Base-by-base conservation (phyloP, 2,329 filamentous ascomycete species). In the Didymella sp. region DNA sequence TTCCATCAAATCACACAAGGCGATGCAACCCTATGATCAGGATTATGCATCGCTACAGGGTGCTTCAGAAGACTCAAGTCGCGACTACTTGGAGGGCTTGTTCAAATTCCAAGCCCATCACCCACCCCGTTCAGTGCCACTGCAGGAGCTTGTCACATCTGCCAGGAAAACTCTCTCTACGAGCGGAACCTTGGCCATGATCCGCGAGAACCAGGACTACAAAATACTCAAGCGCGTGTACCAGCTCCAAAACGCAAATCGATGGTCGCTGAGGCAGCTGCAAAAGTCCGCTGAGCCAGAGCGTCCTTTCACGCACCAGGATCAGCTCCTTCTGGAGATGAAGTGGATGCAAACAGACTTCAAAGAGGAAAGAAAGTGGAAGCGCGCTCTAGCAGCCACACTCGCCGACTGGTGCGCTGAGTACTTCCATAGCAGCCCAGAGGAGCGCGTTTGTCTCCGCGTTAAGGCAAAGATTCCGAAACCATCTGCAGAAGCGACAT, bases 291-390 rank as follows among this genome's bases (percentile, higher is more conserved):
- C 87, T 1, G 95, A 99, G 75, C 93, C 94, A 4, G 82, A 85
- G 4, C 86, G 92, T 33, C 89, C 88, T 17, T 84, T 86, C 1
- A 88, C 89, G 2, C 94, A 98, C 66, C 91, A 89, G 85, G 95
- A 99, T 77, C 84, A 94, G 49, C 76, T 98, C 52, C 80, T 99
- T 28, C 85, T 92, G 65, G 93, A 99, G 79, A 91, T 94, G 85
- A 96, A 93, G 75, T 98, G 94, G 94, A 96, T 99, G 91, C 87
- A 93, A 47, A 97, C 92, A 1, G 95, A 99, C 76, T 98, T 97
- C 70, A 85, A 90, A 48, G 91, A 97, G 76, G 95, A 98, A 75
- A 83, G 92, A 37, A 96, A 96, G 73, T 96, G 93, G 92, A 98
- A 97, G 78, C 87, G 87, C 71, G 85, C 89, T 2, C 85, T 89